These are phyloP conservation scores for Phialophora tarda DNA, from an alignment of 2,329 filamentous ascomycete species.

Conservation along the genomic window DNA sequence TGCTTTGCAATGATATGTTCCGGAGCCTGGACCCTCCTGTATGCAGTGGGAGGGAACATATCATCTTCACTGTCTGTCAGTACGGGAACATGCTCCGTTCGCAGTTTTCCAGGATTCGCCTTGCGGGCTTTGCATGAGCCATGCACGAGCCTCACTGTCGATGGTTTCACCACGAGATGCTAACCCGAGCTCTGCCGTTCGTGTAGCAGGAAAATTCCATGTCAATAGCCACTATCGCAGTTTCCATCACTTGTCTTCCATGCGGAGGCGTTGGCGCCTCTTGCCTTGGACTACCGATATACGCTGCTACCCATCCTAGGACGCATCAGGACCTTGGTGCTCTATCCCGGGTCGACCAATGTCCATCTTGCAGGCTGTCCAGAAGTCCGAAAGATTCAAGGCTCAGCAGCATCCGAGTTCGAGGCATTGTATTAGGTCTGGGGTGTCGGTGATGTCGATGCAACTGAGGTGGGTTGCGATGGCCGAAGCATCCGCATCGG, in stretches of 20 bases:
- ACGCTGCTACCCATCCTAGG: constrained; percentile 1
- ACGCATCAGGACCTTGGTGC: neutral
- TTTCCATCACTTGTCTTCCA: neutral
- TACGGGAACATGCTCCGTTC: too few species aligned
- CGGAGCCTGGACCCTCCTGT: too few species aligned
- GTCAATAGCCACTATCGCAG: too few species aligned
- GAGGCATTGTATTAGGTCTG: constrained; percentile 12
- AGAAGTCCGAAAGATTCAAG: neutral
- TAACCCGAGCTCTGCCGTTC: too few species aligned
- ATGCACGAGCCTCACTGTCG: too few species aligned
- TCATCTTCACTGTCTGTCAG: too few species aligned
- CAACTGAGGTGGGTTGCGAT: constrained; percentile 3
- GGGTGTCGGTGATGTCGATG: neutral
- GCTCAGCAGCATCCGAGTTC: neutral
- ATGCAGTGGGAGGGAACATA: too few species aligned
- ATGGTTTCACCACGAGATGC: too few species aligned
- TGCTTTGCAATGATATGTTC: too few species aligned
- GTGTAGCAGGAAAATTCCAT: too few species aligned
- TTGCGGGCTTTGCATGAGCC: too few species aligned
- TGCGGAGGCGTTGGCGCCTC: neutral
- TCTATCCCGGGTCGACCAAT: neutral
- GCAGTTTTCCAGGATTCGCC: too few species aligned
- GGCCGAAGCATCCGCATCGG: constrained; percentile 16
- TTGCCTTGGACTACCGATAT: neutral
- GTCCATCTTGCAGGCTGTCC: constrained; percentile 4